Base-by-base conservation (phyloP, 2,329 filamentous ascomycete genomes). In the Calonectria honghensis region DNA sequence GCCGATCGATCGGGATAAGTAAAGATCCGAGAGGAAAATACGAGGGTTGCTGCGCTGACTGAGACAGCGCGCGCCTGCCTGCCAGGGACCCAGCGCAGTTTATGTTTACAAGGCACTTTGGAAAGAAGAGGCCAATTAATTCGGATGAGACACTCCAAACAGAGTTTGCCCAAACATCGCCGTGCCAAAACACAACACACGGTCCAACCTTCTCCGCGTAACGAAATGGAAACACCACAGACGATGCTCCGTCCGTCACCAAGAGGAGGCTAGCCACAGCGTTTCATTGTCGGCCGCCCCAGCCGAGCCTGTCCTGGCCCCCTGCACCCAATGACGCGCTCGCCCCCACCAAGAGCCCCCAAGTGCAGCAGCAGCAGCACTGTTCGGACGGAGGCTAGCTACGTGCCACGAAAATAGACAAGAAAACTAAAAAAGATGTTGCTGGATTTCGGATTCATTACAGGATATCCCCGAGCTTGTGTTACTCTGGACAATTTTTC, bases 221-320 rank as follows among this genome's bases (percentile, higher is more conserved):
- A 48, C 45, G 9, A 35, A 35, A 18, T 41, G 57, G 57, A 29
- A 41, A 63, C 35, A 20, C 14, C 14, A 1, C 37, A 39, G 24
- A 24, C 24, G 24, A 24, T 24, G 24, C 24, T 24, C 24, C 24
- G 14, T 37, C 31, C 31, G 31, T 57, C 54, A 27, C 32, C 13
- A 32, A 31, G 13, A 35, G 41, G 9, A 24, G 24, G 37, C 57
- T 39, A 41, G 57, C 57, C 35, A 63, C 24, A 41, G 24, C 35
- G 57, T 63, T 63, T 63, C 37, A 63, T 63, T 63, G 32, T 41
- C 37, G 57, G 35, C 57, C 57, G 57, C 57, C n/a, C 37, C 35
- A 63, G 24, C 57, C 57, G 57, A 63, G 37, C 57, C 57, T 9
- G 32, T 48, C 37, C 57, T 24, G 37, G n/a, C 5, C 35, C 35